These are phyloP conservation scores for Trametopsis cervina DNA, from an alignment of 768 basidiomycete species.

Conservation along the genomic window DNA sequence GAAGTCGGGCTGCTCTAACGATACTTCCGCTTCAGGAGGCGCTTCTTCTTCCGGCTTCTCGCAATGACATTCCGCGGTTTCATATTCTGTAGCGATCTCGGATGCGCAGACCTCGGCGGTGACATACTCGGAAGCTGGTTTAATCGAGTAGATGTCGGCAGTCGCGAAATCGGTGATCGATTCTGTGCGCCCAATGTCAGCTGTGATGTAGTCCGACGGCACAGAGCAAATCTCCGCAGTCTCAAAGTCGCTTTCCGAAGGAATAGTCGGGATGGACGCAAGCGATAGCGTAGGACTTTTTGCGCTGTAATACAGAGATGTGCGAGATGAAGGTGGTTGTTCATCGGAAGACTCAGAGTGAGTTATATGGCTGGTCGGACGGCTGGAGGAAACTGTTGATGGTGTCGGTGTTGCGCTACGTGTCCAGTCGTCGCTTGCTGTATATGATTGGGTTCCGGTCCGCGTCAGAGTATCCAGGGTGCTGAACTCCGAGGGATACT, in stretches of 20 bases:
- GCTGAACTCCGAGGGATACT: constrained; percentile 17
- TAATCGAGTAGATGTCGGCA: constrained; percentile 31
- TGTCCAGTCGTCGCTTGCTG: constrained; percentile 9
- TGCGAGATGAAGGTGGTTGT: constrained; percentile 2
- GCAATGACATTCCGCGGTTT: constrained; percentile 38
- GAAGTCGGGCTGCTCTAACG: constrained; percentile 10
- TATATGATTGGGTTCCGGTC: constrained; percentile 13
- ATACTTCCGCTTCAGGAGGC: constrained; percentile 11
- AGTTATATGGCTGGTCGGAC: constrained; percentile 1
- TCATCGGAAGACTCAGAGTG: neutral
- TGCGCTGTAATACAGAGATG: constrained; percentile 9
- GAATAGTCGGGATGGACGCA: constrained; percentile 53
- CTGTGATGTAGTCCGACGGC: constrained; percentile 28
- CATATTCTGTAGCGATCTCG: constrained; percentile 37
- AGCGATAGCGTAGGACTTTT: constrained; percentile 32
- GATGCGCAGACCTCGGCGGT: constrained; percentile 43
- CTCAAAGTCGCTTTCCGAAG: constrained; percentile 40
- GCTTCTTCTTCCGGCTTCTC: constrained; percentile 4
- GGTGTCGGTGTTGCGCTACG: constrained; percentile 12
- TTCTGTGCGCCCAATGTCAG: constrained; percentile 25
- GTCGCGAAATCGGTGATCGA: constrained; percentile 33
- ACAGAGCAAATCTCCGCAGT: constrained; percentile 33
- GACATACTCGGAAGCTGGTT: constrained; percentile 39
- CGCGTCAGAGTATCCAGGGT: constrained; percentile 20
- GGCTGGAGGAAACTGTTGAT: constrained; percentile 11